These are phyloP conservation scores for Agastache rugosa DNA, from an alignment of 257 asterid species.

Conservation along the genomic window DNA sequence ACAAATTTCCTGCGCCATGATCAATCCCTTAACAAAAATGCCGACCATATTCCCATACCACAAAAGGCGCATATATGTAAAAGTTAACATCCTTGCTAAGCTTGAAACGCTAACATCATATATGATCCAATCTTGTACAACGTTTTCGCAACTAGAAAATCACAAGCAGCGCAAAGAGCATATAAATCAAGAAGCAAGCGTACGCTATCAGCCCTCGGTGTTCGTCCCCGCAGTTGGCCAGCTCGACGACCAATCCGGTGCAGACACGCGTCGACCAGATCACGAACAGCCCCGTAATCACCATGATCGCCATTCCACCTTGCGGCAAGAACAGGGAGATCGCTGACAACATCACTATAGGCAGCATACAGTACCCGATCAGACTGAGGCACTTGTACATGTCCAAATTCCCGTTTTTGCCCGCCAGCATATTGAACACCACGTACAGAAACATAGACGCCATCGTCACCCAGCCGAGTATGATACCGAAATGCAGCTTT, in stretches of 20 bases:
- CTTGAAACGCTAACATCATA: conserved; percentile 32
- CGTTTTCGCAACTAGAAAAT: conserved; percentile 49
- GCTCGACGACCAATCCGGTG: conserved; percentile 85
- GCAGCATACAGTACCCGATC: conserved; percentile 91
- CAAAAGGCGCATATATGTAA: conserved; percentile 3
- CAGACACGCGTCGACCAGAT: conserved; percentile 93
- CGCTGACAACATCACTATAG: conserved; percentile 83
- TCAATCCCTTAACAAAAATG: conserved; percentile 29
- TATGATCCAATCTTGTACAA: conserved; percentile 32
- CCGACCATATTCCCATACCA: conserved; percentile 25
- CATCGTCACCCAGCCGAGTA: conserved; percentile 91
- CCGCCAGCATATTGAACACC: conserved; percentile 90
- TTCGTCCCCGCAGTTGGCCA: conserved; percentile 87
- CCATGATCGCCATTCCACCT: conserved; percentile 77
- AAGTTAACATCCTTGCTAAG: conserved; percentile 27
- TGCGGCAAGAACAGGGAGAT: conserved; percentile 81
- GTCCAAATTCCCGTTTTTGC: conserved; percentile 79
- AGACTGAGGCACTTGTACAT: conserved; percentile 84
- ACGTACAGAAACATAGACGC: conserved; percentile 80
- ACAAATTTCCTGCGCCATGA: conserved; percentile 10
- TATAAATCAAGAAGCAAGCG: conserved; percentile 87
- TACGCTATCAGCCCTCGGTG: conserved; percentile 83
- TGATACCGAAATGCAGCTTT: conserved; percentile 82
- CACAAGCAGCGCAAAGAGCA: conserved; percentile 83
- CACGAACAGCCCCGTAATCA: conserved; percentile 65